Percentiles rank a stretch among this genome's conserved stretches.
Evolutionary conservation across 2,329 filamentous ascomycete genomes (phyloP).

Genomic region (Pseudopithomyces maydicus): DNA sequence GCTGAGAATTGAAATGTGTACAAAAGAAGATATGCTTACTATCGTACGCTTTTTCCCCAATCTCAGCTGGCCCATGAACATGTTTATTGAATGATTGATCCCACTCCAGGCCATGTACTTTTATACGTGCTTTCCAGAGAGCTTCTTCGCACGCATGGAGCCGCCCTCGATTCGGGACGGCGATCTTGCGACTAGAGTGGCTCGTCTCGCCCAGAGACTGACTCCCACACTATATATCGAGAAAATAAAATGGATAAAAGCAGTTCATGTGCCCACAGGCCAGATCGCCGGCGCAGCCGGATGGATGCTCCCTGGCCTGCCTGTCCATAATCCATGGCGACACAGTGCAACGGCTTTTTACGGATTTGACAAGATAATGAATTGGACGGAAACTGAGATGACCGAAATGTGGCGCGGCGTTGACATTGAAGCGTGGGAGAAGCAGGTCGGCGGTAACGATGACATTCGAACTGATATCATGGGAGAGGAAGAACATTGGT

Average conservation of each 20-base stretch:
- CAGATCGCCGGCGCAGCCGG: not conserved
- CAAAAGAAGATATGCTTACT: not conserved
- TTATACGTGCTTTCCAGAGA: not conserved
- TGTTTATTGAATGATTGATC: not conserved
- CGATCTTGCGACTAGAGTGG: not conserved
- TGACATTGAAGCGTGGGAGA: conserved; percentile 9
- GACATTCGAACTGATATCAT: conserved; percentile 6
- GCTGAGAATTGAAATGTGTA: not conserved
- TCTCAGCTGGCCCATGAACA: not conserved
- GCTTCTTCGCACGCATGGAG: not conserved
- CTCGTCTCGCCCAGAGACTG: not conserved
- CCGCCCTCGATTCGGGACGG: not conserved
- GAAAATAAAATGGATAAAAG: not conserved
- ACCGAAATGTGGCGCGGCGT: conserved; percentile 15
- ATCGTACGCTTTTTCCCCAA: not conserved
- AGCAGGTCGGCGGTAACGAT: conserved; percentile 9
- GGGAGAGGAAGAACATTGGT: conserved; percentile 14
- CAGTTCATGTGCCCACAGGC: not conserved
- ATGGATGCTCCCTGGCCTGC: conserved; percentile 3
- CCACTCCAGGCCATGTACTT: not conserved
- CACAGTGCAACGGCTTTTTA: conserved; percentile 3
- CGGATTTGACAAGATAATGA: conserved; percentile 14
- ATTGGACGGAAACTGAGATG: conserved; percentile 14
- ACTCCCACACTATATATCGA: not conserved
- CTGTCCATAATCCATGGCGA: not conserved